Percentiles rank a stretch among this genome's conserved stretches.
Conservation (phyloP, 2,329 filamentous ascomycete species). For the Lecanosticta acicola region DNA sequence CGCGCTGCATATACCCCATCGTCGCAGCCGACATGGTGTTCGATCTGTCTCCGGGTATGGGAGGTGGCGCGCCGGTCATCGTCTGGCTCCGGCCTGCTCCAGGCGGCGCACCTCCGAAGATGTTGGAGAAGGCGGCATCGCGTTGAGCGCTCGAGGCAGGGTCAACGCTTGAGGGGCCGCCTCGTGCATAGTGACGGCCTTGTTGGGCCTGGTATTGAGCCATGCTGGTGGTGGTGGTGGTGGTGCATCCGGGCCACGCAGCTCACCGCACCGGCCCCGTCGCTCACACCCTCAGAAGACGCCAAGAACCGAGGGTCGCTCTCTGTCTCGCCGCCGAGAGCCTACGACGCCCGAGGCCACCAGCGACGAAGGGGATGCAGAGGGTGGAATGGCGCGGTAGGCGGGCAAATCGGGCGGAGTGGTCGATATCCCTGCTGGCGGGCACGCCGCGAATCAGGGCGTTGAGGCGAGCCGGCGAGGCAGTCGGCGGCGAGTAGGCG, state of each 20-base stretch:
- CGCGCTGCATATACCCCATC: constrained; percentile 49
- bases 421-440: not conserved
- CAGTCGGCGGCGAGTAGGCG: not conserved
- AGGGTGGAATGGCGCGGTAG: not conserved
- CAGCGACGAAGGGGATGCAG: not conserved
- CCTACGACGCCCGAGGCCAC: not conserved
- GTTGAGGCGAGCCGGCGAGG: not conserved
- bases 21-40: constrained; percentile 57
- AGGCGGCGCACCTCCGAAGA: constrained; percentile 77
- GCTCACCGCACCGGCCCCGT: not conserved
- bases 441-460: not conserved
- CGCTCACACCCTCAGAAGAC: not conserved
- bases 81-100: constrained; percentile 80
- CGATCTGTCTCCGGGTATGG: constrained; percentile 61
- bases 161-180: constrained; percentile 41
- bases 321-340: not conserved
- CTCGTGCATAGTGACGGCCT: constrained; percentile 50
- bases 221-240: constrained; percentile 38
- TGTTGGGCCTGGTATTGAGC: constrained; percentile 60
- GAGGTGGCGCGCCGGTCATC: constrained; percentile 74
- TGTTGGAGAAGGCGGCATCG: constrained; percentile 93
- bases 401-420: not conserved
- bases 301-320: not conserved
- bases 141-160: constrained; percentile 60
- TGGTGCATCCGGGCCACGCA: not conserved